These are phyloP conservation scores for Pseudomicrostroma phylloplanum DNA, from an alignment of 1,284 basidiomycete species.

Conservation along the genomic window DNA sequence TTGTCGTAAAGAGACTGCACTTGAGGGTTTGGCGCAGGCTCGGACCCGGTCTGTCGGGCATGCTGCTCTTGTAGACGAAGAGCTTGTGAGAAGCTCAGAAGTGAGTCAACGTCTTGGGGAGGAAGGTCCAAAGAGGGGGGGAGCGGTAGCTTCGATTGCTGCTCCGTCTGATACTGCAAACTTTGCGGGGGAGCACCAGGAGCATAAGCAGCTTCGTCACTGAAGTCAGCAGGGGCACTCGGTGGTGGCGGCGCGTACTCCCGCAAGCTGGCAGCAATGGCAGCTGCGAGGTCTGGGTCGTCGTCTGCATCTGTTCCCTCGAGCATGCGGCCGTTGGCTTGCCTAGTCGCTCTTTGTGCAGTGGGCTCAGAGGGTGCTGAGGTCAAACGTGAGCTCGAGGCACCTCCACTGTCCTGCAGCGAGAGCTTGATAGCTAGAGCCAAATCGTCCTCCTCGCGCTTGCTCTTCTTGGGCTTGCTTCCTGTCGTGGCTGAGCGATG, in stretches of 20 bases:
- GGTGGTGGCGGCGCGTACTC: slow-evolving; percentile 56
- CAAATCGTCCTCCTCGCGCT: slow-evolving; percentile 72
- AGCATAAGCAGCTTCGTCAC: neutral
- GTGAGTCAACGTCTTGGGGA: slow-evolving; percentile 39
- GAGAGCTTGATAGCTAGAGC: slow-evolving; percentile 89
- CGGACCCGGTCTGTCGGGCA: slow-evolving; percentile 22
- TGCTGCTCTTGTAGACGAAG: slow-evolving; percentile 29
- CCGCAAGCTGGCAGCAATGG: slow-evolving; percentile 87
- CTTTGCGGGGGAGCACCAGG: neutral
- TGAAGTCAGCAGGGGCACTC: slow-evolving; percentile 31
- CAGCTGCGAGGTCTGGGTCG: slow-evolving; percentile 84
- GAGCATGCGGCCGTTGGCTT: slow-evolving; percentile 38
- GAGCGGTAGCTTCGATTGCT: slow-evolving; percentile 14
- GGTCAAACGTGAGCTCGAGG: neutral
- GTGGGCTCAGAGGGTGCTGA: slow-evolving; percentile 55
- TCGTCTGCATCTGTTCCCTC: slow-evolving; percentile 66
- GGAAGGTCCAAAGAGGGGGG: slow-evolving; percentile 43
- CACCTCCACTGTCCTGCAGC: slow-evolving; percentile 54
- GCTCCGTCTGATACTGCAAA: slow-evolving; percentile 3
- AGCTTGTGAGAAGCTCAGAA: slow-evolving; percentile 46
- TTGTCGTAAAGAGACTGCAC: slow-evolving; percentile 69
- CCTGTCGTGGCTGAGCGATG: slow-evolving; percentile 42
- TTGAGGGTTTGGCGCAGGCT: slow-evolving; percentile 13
- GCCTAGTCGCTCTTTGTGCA: slow-evolving; percentile 57
- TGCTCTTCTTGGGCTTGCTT: slow-evolving; percentile 42